Base-by-base conservation (phyloP, 2,329 filamentous ascomycete species). In the Ophioceras dolichostomum region DNA sequence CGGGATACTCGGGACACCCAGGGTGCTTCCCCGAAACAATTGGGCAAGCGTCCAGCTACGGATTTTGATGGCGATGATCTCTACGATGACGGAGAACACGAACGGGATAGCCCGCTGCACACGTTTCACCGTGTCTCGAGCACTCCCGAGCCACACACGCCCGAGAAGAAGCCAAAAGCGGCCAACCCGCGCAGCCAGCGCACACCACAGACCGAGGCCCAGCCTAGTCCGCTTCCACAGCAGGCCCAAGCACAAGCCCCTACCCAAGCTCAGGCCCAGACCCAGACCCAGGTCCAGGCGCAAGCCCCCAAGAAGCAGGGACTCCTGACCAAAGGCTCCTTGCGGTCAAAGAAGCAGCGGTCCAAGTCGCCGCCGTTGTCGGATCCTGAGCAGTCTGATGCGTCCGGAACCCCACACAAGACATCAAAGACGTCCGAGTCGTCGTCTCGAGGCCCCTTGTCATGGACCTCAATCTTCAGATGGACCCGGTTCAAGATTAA, bases 401-500 rank as follows among this genome's bases (percentile, higher is more conserved):
- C 68, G 13, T 62, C 68, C 12, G 69, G 68, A 26, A 61, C 62
- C 5, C 55, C 67, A 26, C 65, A 68, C 31, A 73, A 72, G 43
- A 60, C 63, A 17, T 78, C 76, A 1, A 71, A 75, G 36, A 60
- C 63, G 17, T 78, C 76, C 1, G 71, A 75, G 36, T 61, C 69
- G 41, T 60, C 54, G 21, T 62, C 60, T 38, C 58, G 53, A 12
- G 53, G 55, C 7, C 58, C 61, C 16, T 49, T 67, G 22, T 70
- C 79, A 1, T 83, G 87, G 66, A 74, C 77, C 4, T 78, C 83
- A 0, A 73, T 95, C 26, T 85, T 95, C 58, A 76, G 74, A 49
- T 81, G 81, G 56, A 73, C 73, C 20, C n/a, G n/a, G n/a, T 68
- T 65, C 60, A 64, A 73, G 66, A 67, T 64, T 56, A 65, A 71